phyloP scores from a whole-genome alignment of 768 basidiomycete species.

The Boletus pseudopeckii region DNA sequence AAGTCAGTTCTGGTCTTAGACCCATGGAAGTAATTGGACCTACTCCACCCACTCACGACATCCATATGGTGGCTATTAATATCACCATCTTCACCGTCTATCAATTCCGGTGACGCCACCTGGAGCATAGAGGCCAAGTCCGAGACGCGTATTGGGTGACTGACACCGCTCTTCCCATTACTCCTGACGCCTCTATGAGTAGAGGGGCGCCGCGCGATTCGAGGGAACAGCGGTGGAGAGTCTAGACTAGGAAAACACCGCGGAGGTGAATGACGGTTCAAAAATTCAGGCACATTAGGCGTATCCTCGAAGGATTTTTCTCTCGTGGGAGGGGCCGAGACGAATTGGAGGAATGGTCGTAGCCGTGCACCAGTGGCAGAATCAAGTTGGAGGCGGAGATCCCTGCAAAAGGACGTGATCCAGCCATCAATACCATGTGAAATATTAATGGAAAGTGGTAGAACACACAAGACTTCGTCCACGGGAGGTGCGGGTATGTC shows the following conservation, averaged over 20 bases:
- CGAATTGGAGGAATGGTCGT: conserved; percentile 27
- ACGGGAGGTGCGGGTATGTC: conserved; percentile 30
- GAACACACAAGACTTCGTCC: conserved; percentile 42
- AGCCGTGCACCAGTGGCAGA: conserved; percentile 23
- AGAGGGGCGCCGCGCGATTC: conserved; percentile 11
- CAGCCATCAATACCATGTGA: background rate
- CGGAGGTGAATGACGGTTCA: conserved; percentile 30
- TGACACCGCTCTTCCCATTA: background rate
- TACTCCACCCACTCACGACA: conserved; percentile 66
- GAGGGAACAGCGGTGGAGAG: conserved; percentile 49
- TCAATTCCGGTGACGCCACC: conserved; percentile 22
- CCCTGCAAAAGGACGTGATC: conserved; percentile 21
- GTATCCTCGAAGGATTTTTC: conserved; percentile 12
- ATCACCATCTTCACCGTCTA: conserved; percentile 42
- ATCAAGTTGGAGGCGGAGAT: conserved; percentile 31
- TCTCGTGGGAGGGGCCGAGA: conserved; percentile 17
- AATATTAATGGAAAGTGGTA: background rate
- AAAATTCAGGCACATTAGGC: conserved; percentile 28
- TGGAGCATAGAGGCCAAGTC: conserved; percentile 29
- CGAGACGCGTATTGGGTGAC: conserved; percentile 16
- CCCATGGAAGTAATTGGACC: conserved; percentile 21
- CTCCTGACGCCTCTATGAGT: background rate
- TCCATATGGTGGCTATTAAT: conserved; percentile 50
- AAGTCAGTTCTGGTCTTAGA: conserved; percentile 5
- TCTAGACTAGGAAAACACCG: conserved; percentile 23